Evolutionary conservation across 2,329 filamentous ascomycete genomes (phyloP).

Genomic region (Sporothrix variecibatus): DNA sequence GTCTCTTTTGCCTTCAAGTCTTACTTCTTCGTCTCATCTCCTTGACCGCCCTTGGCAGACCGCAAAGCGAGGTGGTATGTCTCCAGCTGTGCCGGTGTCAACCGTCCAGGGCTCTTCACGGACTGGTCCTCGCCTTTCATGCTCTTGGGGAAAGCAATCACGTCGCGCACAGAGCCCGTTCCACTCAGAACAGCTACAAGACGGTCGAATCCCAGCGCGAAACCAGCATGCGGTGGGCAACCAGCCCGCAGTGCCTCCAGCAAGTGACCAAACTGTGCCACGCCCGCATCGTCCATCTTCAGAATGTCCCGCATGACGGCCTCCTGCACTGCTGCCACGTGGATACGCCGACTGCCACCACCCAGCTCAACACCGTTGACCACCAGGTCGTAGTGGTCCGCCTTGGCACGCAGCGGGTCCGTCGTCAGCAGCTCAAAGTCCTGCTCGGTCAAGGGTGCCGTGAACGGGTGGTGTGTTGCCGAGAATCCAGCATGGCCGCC

Average conservation of each 20-base stretch:
- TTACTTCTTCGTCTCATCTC: not conserved
- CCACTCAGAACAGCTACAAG: slow-evolving; percentile 78
- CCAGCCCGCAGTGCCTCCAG: slow-evolving; percentile 79
- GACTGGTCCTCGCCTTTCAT: slow-evolving; percentile 85
- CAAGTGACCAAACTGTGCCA: slow-evolving; percentile 83
- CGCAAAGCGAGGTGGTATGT: slow-evolving; percentile 47
- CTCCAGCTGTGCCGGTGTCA: slow-evolving; percentile 59
- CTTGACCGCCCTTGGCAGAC: not conserved
- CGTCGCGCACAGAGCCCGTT: slow-evolving; percentile 78
- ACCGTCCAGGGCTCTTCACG: slow-evolving; percentile 72
- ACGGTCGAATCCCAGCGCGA: slow-evolving; percentile 90
- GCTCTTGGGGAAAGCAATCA: slow-evolving; percentile 96
- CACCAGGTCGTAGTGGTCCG: slow-evolving; percentile 93
- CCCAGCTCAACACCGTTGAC: slow-evolving; percentile 94
- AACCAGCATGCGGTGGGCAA: slow-evolving; percentile 91
- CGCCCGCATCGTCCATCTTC: slow-evolving; percentile 69
- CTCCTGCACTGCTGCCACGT: slow-evolving; percentile 78
- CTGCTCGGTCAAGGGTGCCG: slow-evolving; percentile 70
- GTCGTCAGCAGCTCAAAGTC: slow-evolving; percentile 75
- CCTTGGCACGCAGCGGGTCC: slow-evolving; percentile 70
- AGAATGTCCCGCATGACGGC: slow-evolving; percentile 83
- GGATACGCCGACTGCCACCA: slow-evolving; percentile 90
- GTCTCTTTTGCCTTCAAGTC: not conserved
- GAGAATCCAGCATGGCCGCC: slow-evolving; percentile 78
- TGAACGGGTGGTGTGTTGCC: slow-evolving; percentile 95